Base-by-base conservation (phyloP, 176 grass and related monocot species). In the Phyllostachys edulis region DNA sequence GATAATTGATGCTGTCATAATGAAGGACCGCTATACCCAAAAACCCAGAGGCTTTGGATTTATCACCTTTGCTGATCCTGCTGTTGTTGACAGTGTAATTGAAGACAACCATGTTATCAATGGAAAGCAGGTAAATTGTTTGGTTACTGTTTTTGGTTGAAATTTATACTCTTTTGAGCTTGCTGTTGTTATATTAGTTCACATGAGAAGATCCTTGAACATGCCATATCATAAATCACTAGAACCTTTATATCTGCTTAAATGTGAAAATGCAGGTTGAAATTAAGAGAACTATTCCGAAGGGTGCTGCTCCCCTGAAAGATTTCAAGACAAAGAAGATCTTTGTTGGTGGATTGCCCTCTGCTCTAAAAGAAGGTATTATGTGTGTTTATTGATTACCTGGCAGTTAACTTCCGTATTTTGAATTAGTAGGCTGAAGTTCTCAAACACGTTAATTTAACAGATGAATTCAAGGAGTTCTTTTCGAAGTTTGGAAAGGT, bases 21-120 rank as follows among this genome's bases (percentile, higher is more conserved):
- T 97, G 91, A 97, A 97, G 87, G 94, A 97, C 36, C 84, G 94
- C 47, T 77, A 77, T 63, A 97, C 91, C 24, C 82, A 92, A 49
- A 97, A 90, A 73, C 94, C 94, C 16, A 92, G 94, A 86, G 94
- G 94, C 63, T 97, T 97, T 90, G 94, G 94, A 29, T 97, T 97
- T 88, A 90, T 97, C 85, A 97, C 94, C 40, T 97, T 81, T 63
- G 71, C 74, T 61, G 87, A 97, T 81, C 87, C 94, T 46, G 41
- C 89, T 71, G 80, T 97, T 84, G 94, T 97, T 78, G 94, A 97
- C 66, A 82, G 55, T 67, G 94, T 97, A 47, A 97, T 97, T 62
- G 87, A 94, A 66, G 91, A 97, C 7, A 78, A 77, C 26, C 94
- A 97, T 84, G 78, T 91, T 73, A 88, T 97, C 32, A 91, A 92